Percentiles rank a stretch among this genome's conserved stretches.
phyloP scores from a whole-genome alignment of 805 yeast genomes.

The Starmerella bacillaris region DNA sequence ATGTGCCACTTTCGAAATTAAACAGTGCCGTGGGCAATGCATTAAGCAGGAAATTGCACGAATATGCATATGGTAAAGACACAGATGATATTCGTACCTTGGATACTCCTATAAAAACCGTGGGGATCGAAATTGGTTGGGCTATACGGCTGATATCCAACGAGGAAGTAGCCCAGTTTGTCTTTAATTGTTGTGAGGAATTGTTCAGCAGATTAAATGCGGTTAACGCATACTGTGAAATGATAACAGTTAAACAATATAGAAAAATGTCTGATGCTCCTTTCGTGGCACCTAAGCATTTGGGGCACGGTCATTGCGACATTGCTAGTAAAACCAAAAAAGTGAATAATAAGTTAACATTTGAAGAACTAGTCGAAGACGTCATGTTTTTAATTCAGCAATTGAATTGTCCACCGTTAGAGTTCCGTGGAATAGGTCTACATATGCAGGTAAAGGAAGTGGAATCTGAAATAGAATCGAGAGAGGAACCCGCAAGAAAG shows the following conservation, averaged over 20 bases:
- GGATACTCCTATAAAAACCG: constrained; percentile 39
- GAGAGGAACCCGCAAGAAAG: not conserved
- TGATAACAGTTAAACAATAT: constrained; percentile 43
- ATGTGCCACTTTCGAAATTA: constrained; percentile 24
- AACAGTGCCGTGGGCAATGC: constrained; percentile 44
- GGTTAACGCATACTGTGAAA: constrained; percentile 24
- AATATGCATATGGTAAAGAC: constrained; percentile 53
- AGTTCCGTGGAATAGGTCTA: constrained; percentile 63
- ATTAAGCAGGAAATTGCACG: constrained; percentile 45
- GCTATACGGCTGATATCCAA: constrained; percentile 59
- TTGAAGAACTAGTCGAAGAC: constrained; percentile 37
- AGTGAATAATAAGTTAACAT: constrained; percentile 40
- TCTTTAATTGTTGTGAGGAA: constrained; percentile 41
- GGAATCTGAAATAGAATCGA: not conserved
- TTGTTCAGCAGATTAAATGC: constrained; percentile 33
- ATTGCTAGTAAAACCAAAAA: constrained; percentile 38
- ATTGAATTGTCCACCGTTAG: constrained; percentile 42
- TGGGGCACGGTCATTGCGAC: constrained; percentile 77
- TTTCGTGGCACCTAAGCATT: constrained; percentile 50
- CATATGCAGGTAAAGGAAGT: constrained; percentile 36
- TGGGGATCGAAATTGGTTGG: constrained; percentile 80
- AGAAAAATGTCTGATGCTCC: constrained; percentile 51
- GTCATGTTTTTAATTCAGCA: constrained; percentile 37
- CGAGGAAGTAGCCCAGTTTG: constrained; percentile 46
- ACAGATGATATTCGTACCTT: constrained; percentile 29